Conservation (phyloP, 768 basidiomycete genomes). For the Suillus weaverae region DNA sequence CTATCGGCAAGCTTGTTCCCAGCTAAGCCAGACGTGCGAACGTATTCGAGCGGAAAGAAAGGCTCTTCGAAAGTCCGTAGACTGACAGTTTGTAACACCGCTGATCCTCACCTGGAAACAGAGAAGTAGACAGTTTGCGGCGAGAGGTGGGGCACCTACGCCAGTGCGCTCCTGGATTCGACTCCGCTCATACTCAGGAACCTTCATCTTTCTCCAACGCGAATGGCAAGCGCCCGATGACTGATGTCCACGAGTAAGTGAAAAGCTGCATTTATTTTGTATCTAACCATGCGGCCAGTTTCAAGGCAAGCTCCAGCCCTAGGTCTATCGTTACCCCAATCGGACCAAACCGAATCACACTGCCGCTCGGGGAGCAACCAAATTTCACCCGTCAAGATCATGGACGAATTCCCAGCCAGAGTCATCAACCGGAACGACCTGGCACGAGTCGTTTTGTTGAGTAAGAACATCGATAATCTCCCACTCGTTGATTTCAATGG, state of each 20-base stretch:
- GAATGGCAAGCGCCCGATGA: slow-evolving; percentile 68
- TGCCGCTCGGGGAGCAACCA: slow-evolving; percentile 57
- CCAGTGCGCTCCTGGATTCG: slow-evolving; percentile 27
- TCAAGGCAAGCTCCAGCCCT: slow-evolving; percentile 57
- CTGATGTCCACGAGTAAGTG: slow-evolving; percentile 44
- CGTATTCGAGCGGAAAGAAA: slow-evolving; percentile 40
- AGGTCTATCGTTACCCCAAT: slow-evolving; percentile 54
- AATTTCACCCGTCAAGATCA: slow-evolving; percentile 33
- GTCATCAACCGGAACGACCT: slow-evolving; percentile 37
- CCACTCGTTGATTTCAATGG: slow-evolving; percentile 9
- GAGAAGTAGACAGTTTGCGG: slow-evolving; percentile 49
- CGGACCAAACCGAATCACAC: slow-evolving; percentile 65
- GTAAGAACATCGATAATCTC: slow-evolving; percentile 36
- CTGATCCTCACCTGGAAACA: slow-evolving; percentile 24
- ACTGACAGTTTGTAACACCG: slow-evolving; percentile 8
- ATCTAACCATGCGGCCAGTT: slow-evolving; percentile 9
- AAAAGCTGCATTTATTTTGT: not conserved
- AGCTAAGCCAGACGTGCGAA: slow-evolving; percentile 37
- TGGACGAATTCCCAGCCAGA: slow-evolving; percentile 12
- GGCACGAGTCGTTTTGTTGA: slow-evolving; percentile 51
- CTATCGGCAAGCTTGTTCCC: slow-evolving; percentile 57
- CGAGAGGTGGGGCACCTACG: slow-evolving; percentile 52
- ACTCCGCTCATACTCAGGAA: slow-evolving; percentile 25
- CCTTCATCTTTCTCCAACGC: slow-evolving; percentile 45
- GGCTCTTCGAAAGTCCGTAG: slow-evolving; percentile 52